Base-by-base conservation (phyloP, 2,329 filamentous ascomycete genomes). In the Penicillium sp. region DNA sequence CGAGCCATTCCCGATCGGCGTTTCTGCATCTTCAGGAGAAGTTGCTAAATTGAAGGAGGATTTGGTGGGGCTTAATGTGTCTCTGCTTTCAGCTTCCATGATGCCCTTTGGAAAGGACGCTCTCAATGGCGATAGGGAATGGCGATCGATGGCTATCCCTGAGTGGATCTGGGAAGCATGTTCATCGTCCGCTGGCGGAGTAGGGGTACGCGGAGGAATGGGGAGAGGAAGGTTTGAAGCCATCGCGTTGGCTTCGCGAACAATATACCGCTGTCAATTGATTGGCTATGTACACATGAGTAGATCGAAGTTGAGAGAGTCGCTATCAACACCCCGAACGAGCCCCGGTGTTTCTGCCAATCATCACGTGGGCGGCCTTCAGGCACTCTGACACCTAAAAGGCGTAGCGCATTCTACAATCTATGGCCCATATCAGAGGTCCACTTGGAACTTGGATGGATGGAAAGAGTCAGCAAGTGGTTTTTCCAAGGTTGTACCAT, bases 131-230 rank as follows among this genome's bases (percentile, higher is more conserved):
- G 79, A 81, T 49, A 83, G 68, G 11, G 76, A 61, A 57, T 77
- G 74, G 14, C 74, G 71, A 65, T 81, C 75, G 56, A 73, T 74
- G n/a, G 64, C 57, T 32, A 73, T 62, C 59, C 63, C 47, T 63
- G 63, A 60, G 55, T 57, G 55, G 56, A 55, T 51, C 54, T 53
- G 54, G 40, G 56, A 53, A 18, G 59, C 62, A 58, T 67, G 54
- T 41, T 61, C 56, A 36, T 57, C 76, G 60, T 83, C 80, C 65
- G 81, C 78, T 59, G 84, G 84, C 61, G 85, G 85, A 63, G 85
- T 86, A 11, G 84, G 84, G 30, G 85, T 86, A 62, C 83, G 79
- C 52, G 85, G 84, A 57, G 83, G 84, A 39, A 80, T 70, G 53
- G 83, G 83, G 58, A 84, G 78, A 47, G 83, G 81, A 60, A 84